Evolutionary conservation across 2,329 filamentous ascomycete genomes (phyloP).

Genomic region (Epichloe brachyelytri): DNA sequence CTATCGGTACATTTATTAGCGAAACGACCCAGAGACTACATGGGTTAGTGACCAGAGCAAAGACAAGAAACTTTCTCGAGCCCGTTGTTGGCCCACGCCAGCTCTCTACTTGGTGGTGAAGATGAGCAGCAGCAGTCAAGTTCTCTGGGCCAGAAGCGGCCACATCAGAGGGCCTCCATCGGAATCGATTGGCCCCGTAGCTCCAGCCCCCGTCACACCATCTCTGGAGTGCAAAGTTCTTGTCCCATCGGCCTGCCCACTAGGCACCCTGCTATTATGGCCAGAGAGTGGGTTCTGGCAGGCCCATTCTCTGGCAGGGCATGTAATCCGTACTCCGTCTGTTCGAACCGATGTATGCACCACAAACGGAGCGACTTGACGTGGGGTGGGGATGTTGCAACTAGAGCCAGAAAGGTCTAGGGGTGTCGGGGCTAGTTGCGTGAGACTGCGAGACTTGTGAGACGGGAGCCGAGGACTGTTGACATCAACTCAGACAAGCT

Average conservation of each 20-base stretch:
- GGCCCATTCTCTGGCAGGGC: background rate
- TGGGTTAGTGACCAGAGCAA: background rate
- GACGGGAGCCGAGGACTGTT: slow-evolving; percentile 4
- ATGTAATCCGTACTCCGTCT: background rate
- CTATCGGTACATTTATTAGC: background rate
- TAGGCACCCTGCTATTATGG: background rate
- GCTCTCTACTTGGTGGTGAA: background rate
- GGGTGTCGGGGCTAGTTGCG: background rate
- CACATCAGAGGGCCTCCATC: background rate
- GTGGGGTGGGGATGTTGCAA: too few species aligned
- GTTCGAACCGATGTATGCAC: too few species aligned
- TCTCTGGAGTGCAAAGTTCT: background rate
- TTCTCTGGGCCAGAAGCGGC: background rate
- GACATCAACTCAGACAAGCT: background rate
- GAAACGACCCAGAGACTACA: background rate
- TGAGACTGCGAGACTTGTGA: slow-evolving; percentile 2
- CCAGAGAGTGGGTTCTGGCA: background rate
- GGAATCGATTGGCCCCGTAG: background rate
- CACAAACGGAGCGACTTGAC: too few species aligned
- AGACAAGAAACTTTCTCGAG: background rate
- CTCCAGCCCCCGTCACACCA: background rate
- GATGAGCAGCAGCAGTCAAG: background rate
- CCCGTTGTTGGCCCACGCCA: background rate
- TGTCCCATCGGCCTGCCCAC: background rate
- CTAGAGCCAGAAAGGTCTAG: too few species aligned